Evolutionary conservation across 345 rosid genomes (phyloP), one percentile per base, ranked within the genome.

Genomic region (Syzygium aqueum): DNA sequence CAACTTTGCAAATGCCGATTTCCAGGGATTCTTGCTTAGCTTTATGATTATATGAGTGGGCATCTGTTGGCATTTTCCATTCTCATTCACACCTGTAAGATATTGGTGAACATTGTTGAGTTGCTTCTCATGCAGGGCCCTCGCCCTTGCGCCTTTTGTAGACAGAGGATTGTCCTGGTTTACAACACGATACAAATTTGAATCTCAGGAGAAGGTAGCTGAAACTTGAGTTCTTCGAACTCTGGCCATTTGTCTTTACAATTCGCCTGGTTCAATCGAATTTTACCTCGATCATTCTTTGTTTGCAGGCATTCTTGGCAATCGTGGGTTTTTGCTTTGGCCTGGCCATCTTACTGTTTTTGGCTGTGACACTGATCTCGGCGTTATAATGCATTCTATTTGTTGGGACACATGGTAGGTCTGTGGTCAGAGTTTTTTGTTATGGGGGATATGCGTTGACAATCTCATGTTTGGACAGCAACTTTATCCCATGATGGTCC

Each of bases 61-160:
- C 82, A 21, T 73, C 82, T 21, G 43, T 73, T 19, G 49, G 49
- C 25, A 37, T 19, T 19, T 49, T 73, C 27, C 49, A 3, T 21
- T 73, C 82, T 73, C 82, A 37, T 73, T 73, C 49, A 73, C 49
- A 19, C 49, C 49, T 37, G 82, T 14, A 21, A 30, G 17, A n/a
- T 80, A 53, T 17, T 9, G 8, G 10, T 53, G 85, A 40, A 67
- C 90, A 65, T 53, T 46, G 33, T 54, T 53, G 52, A 8, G 46
- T 67, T 59, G 77, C 53, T 73, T 85, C 43, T 78, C 52, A 12
- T 90, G 91, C 95, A 96, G 99, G 92, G 98, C 98, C 85, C 95
- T 97, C 37, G 98, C 99, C 49, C 96, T 96, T 87, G 98, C 99
- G 43, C 99, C 98, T 53, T 90, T 96, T 51, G 99, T 95, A 1